Evolutionary conservation across 495 filamentous ascomycete genomes (phyloP).

Genomic region (Aspergillus steynii): DNA sequence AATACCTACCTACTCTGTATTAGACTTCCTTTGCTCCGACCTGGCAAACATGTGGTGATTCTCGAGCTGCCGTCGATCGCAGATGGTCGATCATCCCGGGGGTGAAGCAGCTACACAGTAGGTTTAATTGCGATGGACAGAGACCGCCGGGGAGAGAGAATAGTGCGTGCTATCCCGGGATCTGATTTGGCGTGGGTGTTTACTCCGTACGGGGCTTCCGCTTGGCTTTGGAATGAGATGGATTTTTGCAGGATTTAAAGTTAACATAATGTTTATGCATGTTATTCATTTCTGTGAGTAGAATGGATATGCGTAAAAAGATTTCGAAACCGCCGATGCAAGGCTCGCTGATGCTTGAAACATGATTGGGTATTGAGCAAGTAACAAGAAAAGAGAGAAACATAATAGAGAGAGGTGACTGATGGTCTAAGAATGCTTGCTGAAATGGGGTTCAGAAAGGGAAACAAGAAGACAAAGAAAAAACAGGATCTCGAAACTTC

Average conservation of each 20-base stretch:
- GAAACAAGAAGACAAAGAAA: neutral
- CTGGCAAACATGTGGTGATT: neutral
- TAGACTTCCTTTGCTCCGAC: neutral
- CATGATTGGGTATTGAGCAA: neutral
- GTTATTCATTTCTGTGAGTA: neutral
- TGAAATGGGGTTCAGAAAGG: neutral
- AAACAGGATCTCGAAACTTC: neutral
- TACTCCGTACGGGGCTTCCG: neutral
- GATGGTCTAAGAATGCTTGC: neutral
- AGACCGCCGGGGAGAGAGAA: neutral
- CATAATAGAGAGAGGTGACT: neutral
- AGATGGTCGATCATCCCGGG: constrained; percentile 5
- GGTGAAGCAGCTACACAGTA: neutral
- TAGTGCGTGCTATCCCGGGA: neutral
- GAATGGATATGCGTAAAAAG: no score
- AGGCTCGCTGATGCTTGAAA: neutral
- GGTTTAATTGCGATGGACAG: constrained; percentile 6
- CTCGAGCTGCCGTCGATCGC: neutral
- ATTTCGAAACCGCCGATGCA: neutral
- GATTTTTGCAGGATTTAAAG: neutral
- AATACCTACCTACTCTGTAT: neutral
- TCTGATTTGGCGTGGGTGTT: neutral
- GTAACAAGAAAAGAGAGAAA: neutral
- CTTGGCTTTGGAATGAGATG: neutral
- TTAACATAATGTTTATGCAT: neutral